Base-by-base conservation (phyloP, 108 stramenopile species). In the Nitzschia palea region DNA sequence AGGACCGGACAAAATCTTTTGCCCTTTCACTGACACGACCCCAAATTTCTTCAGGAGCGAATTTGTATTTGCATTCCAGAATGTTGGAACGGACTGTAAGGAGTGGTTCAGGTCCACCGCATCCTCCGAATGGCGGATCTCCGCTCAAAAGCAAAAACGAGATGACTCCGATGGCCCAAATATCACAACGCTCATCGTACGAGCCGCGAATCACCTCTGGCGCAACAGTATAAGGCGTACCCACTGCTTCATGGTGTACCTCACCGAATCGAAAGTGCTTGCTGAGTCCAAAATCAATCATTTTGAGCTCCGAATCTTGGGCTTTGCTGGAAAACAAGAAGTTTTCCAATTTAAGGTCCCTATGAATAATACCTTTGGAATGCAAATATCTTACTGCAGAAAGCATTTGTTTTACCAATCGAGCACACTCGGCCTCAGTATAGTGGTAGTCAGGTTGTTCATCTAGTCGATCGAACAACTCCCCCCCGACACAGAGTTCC, bases 401-500 rank as follows among this genome's bases (percentile, higher is more conserved):
- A 33, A 95, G 65, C 91, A 95, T 95, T 64, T 90, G 90, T 61
- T 91, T 90, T 17, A 97, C 88, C 22, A 95, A 66, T 31, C 75
- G 44, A 33, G 90, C 92, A 44, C 93, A 94, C 58, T 95, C 84
- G 27, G 81, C 77, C 59, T 97, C 96, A 18, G 93, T 92, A 62
- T 76, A 76, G 50, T 76, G 67, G 48, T 68, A 68, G 52, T 89
- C 86, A 1, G 87, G 83, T 60, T 95, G 88, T 48, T 89, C 90
- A 64, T 93, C 91, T 35, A 96, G 65, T 23, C 90, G 85, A 52
- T 97, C 95, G 61, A 96, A 94, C n/a, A 97, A 81, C 62, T 97
- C 96, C 9, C 96, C 96, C 14, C 96, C 96, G 29, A 85, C 67
- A 77, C 96, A 97, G 37, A 97, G 68, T 50, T 95, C 95, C 65